These are phyloP conservation scores for Didymellaceae sp. DNA, from an alignment of 2,329 filamentous ascomycete species.

Conservation along the genomic window DNA sequence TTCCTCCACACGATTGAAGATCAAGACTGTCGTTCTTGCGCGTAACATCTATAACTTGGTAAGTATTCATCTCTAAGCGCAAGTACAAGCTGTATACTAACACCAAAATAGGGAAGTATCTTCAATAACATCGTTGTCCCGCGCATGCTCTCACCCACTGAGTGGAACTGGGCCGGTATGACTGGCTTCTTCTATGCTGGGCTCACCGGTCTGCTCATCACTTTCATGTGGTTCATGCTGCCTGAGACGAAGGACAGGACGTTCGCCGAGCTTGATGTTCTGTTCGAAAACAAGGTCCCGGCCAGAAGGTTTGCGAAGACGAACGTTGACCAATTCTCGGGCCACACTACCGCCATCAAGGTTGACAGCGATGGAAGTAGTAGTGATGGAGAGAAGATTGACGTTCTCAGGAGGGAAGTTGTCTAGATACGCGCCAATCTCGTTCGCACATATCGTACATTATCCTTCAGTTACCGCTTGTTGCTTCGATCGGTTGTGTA, in stretches of 20 bases:
- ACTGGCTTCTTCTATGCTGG: slow-evolving; percentile 84
- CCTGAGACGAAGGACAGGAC: slow-evolving; percentile 49
- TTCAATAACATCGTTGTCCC: slow-evolving; percentile 80
- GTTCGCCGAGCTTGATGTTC: slow-evolving; percentile 49
- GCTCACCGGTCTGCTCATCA: slow-evolving; percentile 68
- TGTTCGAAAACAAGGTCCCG: slow-evolving; percentile 41
- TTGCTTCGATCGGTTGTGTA: no score
- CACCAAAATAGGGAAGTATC: slow-evolving; percentile 54
- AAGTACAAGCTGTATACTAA: slow-evolving; percentile 67
- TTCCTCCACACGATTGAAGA: slow-evolving; percentile 79
- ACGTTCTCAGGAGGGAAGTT: slow-evolving; percentile 1
- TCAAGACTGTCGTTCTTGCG: slow-evolving; percentile 87
- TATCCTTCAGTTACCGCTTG: no score
- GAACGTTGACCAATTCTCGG: slow-evolving; percentile 18
- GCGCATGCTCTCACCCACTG: slow-evolving; percentile 49
- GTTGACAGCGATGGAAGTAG: slow-evolving; percentile 9
- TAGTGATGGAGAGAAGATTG: slow-evolving; percentile 15
- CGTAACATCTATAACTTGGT: slow-evolving; percentile 74
- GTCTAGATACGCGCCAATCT: slow-evolving; percentile 1
- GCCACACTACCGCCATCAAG: slow-evolving; percentile 13
- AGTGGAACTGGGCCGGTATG: slow-evolving; percentile 80
- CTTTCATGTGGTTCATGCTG: slow-evolving; percentile 68
- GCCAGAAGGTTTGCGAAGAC: slow-evolving; percentile 20
- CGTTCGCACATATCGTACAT: no score
- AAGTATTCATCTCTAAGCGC: slow-evolving; percentile 72